Evolutionary conservation across 169 alveolate genomes (phyloP).

Genomic region (Plasmodium inui): DNA sequence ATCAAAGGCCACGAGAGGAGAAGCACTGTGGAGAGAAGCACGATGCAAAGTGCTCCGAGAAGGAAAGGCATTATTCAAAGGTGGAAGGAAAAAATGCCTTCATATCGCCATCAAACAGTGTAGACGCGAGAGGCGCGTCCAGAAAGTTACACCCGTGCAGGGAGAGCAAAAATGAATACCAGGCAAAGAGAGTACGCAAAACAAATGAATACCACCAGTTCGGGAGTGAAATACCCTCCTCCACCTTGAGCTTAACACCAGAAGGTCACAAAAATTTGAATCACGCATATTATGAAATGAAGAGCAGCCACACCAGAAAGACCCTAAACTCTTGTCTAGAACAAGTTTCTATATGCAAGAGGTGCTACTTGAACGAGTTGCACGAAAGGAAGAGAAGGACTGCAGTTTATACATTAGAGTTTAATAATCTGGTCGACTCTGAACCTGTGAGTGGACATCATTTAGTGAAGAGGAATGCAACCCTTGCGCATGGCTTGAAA

Average conservation of each 20-base stretch:
- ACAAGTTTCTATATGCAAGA: slow-evolving; percentile 31
- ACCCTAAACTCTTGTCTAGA: not conserved
- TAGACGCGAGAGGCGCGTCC: slow-evolving; percentile 8
- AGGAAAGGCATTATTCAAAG: slow-evolving; percentile 13
- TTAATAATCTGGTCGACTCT: slow-evolving; percentile 16
- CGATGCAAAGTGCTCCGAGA: not conserved
- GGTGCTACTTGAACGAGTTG: slow-evolving; percentile 33
- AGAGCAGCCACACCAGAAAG: not conserved
- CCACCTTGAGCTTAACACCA: not conserved
- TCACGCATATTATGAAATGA: not conserved
- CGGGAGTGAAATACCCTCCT: not conserved
- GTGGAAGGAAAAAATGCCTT: slow-evolving; percentile 9
- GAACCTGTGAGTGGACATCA: not conserved
- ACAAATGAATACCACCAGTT: slow-evolving; percentile 11
- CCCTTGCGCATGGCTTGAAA: not conserved
- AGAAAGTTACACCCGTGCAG: slow-evolving; percentile 18
- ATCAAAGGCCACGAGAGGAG: not conserved
- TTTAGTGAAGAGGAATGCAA: not conserved
- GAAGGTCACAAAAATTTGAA: not conserved
- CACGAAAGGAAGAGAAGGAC: slow-evolving; percentile 53
- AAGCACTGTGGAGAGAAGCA: not conserved
- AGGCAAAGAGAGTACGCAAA: slow-evolving; percentile 2
- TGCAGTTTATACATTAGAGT: slow-evolving; percentile 56
- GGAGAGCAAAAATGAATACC: slow-evolving; percentile 14
- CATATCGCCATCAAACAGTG: slow-evolving; percentile 1